Conservation (phyloP, 108 stramenopile genomes). For the Aurantiochytrium sp. region DNA sequence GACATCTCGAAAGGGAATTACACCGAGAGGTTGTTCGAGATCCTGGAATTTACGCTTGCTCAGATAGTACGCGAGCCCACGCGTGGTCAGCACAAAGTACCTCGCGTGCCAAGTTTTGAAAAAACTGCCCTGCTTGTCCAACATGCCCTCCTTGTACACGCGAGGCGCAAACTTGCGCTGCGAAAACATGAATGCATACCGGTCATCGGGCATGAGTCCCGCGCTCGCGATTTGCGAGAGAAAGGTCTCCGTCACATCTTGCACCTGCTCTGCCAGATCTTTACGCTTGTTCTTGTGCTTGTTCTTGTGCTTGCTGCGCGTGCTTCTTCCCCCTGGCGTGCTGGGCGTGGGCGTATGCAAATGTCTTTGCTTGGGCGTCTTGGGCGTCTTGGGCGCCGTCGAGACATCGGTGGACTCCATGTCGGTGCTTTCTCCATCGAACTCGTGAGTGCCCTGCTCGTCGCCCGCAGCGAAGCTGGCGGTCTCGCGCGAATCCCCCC, state of each 20-base stretch:
- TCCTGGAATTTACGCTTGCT: background rate
- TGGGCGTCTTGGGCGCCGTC: too few relatives aligned
- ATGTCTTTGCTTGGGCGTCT: too few relatives aligned
- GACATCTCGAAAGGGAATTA: background rate
- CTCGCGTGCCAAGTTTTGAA: background rate
- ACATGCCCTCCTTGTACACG: background rate
- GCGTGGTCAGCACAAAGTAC: background rate
- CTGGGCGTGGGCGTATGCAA: too few relatives aligned
- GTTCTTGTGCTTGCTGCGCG: too few relatives aligned
- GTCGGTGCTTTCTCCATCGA: too few relatives aligned
- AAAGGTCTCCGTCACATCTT: background rate
- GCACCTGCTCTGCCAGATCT: too few relatives aligned
- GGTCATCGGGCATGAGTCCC: background rate
- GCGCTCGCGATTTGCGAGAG: background rate
- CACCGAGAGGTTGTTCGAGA: background rate
- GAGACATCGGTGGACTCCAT: too few relatives aligned
- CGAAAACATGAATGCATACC: background rate
- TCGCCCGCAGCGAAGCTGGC: too few relatives aligned
- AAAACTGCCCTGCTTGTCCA: background rate
- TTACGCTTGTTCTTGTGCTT: too few relatives aligned
- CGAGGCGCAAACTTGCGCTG: background rate
- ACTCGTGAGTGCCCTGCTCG: too few relatives aligned
- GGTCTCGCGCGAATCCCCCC: too few relatives aligned
- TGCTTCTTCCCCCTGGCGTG: too few relatives aligned
- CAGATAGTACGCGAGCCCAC: background rate